Percentiles rank a stretch among this genome's conserved stretches.
Evolutionary conservation across 441 rosid genomes (phyloP).

Genomic region (Cnidoscolus chayamansa): DNA sequence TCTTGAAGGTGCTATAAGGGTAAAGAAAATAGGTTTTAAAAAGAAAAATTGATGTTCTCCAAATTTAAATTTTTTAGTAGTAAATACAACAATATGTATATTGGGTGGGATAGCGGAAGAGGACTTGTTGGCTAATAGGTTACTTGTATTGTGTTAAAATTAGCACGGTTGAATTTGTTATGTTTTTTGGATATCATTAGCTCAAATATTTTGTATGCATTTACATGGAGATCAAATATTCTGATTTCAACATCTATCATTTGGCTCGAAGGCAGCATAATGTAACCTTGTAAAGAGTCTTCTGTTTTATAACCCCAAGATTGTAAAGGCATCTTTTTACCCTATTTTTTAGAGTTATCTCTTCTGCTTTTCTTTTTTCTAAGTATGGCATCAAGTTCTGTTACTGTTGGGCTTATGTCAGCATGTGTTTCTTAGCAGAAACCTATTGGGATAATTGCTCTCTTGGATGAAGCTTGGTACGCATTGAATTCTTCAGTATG

Average conservation of each 20-base stretch:
- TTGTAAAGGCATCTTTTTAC: not conserved
- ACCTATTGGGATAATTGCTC: constrained; percentile 92
- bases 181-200: not conserved
- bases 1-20: not conserved
- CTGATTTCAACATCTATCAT: not conserved
- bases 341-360: not conserved
- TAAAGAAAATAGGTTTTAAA: not conserved
- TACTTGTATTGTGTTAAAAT: not conserved
- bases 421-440: constrained; percentile 55
- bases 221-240: not conserved
- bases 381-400: constrained; percentile 16
- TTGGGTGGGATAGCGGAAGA: not conserved
- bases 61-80: not conserved
- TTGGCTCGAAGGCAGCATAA: no score
- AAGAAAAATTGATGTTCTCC: not conserved
- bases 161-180: not conserved
- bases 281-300: not conserved
- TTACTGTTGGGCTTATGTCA: constrained; percentile 21
- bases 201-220: not conserved
- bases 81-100: not conserved
- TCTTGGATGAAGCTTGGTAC: constrained; percentile 99
- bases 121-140: not conserved
- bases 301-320: not conserved
- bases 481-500: constrained; percentile 34
- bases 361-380: constrained; percentile 9